Base-by-base conservation (phyloP, 768 basidiomycete genomes). In the Trametes villosa region DNA sequence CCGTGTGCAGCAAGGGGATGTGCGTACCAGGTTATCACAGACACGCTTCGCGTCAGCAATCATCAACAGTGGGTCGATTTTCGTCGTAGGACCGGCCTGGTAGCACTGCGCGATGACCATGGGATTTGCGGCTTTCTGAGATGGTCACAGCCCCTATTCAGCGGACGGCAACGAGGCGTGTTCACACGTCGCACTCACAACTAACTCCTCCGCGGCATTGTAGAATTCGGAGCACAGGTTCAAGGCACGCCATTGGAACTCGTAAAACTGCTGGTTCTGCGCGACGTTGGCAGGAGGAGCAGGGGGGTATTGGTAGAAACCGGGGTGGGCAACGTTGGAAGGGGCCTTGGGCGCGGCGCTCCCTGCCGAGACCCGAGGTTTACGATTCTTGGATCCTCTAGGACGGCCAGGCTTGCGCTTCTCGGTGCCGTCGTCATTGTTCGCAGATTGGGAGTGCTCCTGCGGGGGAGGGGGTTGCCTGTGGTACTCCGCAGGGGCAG, bases 211-310 rank as follows among this genome's bases (percentile, higher is more conserved):
- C 18, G 91, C 91, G 7, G 91, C 91, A 27, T 85, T 87, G 74
- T 93, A 93, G 71, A 93, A 93, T 70, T 93, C 91, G 1, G 89
- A 86, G 72, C 91, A 93, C 40, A 93, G 76, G 68, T 91, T 91
- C 58, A 92, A 72, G 40, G 91, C 84, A 54, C 89, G 85, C 91
- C 91, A 92, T 71, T 92, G 91, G 68, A 92, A 92, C 69, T 92
- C 89, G 72, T 90, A 91, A 72, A 90, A 92, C 67, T 86, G 85
- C 63, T 90, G 87, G 70, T 89, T 89, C 3, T 85, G 77, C 57
- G 82, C 83, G 26, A 86, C 76, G 45, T 79, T 79, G n/a, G 75
- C 67, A 13, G 82, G 76, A 26, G 81, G 72, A 29, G 75, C 73
- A 46, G 81, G 76, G 29, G 78, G 74, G 48, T 78, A 76, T 59